Percentiles rank a stretch among this genome's conserved stretches.
phyloP scores from a whole-genome alignment of 2,329 filamentous ascomycete genomes.

The Coniosporium uncinatum region DNA sequence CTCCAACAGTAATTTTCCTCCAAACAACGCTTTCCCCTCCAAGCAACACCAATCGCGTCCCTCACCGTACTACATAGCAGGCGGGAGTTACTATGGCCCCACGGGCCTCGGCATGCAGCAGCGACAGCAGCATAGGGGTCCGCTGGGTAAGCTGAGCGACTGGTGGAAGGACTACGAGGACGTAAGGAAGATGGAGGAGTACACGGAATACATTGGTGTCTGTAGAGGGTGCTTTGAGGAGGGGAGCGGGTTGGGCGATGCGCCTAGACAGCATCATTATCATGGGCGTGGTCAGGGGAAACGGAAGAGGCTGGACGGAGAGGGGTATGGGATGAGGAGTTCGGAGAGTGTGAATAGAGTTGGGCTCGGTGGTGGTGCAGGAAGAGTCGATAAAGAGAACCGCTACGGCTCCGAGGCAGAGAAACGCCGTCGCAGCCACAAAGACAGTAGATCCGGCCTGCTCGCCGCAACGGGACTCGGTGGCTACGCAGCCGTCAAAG shows the following conservation, averaged over 20 bases:
- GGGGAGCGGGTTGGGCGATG: conserved; percentile 46
- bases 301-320: no score
- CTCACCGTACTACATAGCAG: no score
- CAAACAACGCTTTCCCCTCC: no score
- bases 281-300: no score
- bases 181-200: conserved; percentile 61
- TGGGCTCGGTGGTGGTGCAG: no score
- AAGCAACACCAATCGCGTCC: no score
- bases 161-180: conserved; percentile 60
- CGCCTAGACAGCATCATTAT: conserved; percentile 56
- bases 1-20: no score
- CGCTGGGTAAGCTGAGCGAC: conserved; percentile 48
- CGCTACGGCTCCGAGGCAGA: conserved; percentile 34
- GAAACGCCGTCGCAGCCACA: conserved; percentile 31
- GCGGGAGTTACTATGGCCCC: no score
- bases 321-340: no score
- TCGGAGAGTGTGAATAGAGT: no score
- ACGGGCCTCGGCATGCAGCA: conserved; percentile 15
- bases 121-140: conserved; percentile 47
- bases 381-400: conserved; percentile 52
- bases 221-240: conserved; percentile 63
- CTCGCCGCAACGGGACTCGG: conserved; percentile 46
- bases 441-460: conserved; percentile 30
- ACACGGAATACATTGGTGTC: conserved; percentile 60
- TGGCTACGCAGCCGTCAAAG: conserved; percentile 44